Conservation (phyloP, 2,329 filamentous ascomycete genomes). For the Dactylellina drechsleri region DNA sequence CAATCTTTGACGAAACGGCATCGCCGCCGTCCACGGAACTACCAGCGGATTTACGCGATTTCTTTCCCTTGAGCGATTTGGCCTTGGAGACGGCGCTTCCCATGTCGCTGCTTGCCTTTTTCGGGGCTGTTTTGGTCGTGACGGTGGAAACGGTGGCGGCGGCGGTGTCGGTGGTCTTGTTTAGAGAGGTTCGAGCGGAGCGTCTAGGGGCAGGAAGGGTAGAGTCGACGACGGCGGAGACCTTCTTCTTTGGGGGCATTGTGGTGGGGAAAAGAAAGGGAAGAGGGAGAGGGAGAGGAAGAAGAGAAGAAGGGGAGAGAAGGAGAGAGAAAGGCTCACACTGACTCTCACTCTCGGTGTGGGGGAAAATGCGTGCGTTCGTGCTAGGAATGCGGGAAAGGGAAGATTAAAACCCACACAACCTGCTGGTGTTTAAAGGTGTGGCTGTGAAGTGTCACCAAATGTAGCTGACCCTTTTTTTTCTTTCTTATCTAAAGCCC, state of each 20-base stretch:
- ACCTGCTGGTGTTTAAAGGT: slow-evolving; percentile 2
- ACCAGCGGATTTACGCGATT: slow-evolving; percentile 44
- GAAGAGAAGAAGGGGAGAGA: slow-evolving; percentile 6
- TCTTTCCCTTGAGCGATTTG: slow-evolving; percentile 35
- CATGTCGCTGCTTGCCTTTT: slow-evolving; percentile 29
- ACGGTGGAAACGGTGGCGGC: slow-evolving; percentile 7
- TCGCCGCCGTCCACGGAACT: slow-evolving; percentile 20
- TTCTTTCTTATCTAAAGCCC: neutral
- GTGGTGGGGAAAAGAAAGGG: slow-evolving; percentile 15
- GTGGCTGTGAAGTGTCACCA: slow-evolving; percentile 23
- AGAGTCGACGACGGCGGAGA: slow-evolving; percentile 14
- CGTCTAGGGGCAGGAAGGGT: slow-evolving; percentile 32
- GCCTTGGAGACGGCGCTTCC: slow-evolving; percentile 45
- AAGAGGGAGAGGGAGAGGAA: neutral
- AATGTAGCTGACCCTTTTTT: slow-evolving; percentile 11
- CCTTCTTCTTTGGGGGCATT: slow-evolving; percentile 53
- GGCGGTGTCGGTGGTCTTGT: slow-evolving; percentile 7
- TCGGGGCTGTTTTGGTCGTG: slow-evolving; percentile 1
- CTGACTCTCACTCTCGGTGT: neutral
- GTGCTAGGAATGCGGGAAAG: slow-evolving; percentile 14
- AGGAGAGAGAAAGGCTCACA: neutral
- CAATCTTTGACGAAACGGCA: slow-evolving; percentile 30
- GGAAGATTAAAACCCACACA: neutral
- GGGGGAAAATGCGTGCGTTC: neutral
- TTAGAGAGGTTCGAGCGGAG: slow-evolving; percentile 30